Conservation (phyloP, 2,329 filamentous ascomycete species). For the Calonectria fujianensis region DNA sequence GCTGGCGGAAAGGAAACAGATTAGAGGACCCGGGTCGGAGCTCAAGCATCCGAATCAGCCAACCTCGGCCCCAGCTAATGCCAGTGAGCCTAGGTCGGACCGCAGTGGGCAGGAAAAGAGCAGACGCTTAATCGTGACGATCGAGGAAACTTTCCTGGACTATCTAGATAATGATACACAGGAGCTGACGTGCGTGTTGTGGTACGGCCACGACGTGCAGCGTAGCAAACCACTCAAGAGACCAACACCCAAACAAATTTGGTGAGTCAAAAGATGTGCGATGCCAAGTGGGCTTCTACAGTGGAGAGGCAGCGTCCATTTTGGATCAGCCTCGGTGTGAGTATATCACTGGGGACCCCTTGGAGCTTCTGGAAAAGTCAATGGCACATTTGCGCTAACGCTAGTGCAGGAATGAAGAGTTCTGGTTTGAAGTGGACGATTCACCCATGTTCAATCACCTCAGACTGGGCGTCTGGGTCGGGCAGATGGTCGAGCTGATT, state of each 20-base stretch:
- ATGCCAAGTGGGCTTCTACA: slow-evolving; percentile 27
- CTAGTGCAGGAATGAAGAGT: slow-evolving; percentile 52
- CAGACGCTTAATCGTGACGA: slow-evolving; percentile 27
- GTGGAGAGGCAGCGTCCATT: slow-evolving; percentile 34
- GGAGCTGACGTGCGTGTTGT: slow-evolving; percentile 52
- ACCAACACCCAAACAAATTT: slow-evolving; percentile 49
- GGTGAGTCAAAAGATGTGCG: slow-evolving; percentile 48
- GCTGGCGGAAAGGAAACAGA: slow-evolving; percentile 46
- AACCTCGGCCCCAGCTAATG: slow-evolving; percentile 40
- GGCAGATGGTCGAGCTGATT: slow-evolving; percentile 53
- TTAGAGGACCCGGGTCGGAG: slow-evolving; percentile 44
- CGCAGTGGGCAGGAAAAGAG: slow-evolving; percentile 23
- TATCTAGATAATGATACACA: slow-evolving; percentile 47
- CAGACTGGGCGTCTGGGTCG: slow-evolving; percentile 52
- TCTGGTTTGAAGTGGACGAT: slow-evolving; percentile 51
- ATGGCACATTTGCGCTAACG: slow-evolving; percentile 44
- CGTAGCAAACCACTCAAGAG: slow-evolving; percentile 46
- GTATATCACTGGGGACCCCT: slow-evolving; percentile 35
- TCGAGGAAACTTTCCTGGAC: slow-evolving; percentile 44
- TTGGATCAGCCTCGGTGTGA: slow-evolving; percentile 35
- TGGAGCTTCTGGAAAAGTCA: slow-evolving; percentile 36
- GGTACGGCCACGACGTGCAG: slow-evolving; percentile 53
- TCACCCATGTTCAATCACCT: slow-evolving; percentile 55
- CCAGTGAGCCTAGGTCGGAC: neutral
- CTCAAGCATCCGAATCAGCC: slow-evolving; percentile 45